phyloP scores from a whole-genome alignment of 345 rosid species.

The Mallotus nudiflorus region DNA sequence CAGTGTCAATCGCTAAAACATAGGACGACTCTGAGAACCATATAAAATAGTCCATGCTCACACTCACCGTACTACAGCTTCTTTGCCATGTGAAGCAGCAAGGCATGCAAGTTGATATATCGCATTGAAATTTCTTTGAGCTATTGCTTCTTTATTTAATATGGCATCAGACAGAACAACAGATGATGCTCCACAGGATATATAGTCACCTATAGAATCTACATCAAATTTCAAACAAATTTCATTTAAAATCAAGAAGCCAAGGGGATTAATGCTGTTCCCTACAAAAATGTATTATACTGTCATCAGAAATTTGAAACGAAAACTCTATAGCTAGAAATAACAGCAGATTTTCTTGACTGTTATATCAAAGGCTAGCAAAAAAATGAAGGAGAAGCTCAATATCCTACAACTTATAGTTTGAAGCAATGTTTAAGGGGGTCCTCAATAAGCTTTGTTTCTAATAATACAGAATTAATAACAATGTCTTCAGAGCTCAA shows the following conservation, averaged over 20 bases:
- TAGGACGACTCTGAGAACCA: neutral
- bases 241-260: neutral
- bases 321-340: neutral
- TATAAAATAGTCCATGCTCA: neutral
- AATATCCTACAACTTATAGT: neutral
- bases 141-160: slow-evolving; percentile 46
- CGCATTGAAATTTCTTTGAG: slow-evolving; percentile 28
- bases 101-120: slow-evolving; percentile 38
- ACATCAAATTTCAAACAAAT: slow-evolving; percentile 23
- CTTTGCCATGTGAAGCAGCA: slow-evolving; percentile 43
- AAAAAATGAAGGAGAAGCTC: neutral
- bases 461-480: neutral
- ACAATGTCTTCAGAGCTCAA: slow-evolving; percentile 3
- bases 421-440: neutral
- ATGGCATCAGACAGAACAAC: slow-evolving; percentile 61
- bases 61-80: slow-evolving; percentile 41
- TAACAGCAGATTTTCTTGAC: neutral
- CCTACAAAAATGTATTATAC: neutral
- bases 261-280: slow-evolving; percentile 7
- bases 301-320: neutral
- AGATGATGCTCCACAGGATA: slow-evolving; percentile 50
- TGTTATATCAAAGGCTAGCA: neutral
- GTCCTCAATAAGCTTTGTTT: neutral
- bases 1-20: neutral
- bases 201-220: slow-evolving; percentile 49